Evolutionary conservation across 2,329 filamentous ascomycete species (phyloP), one percentile per base, ranked within the genome.

Genomic region (Colletotrichum sp.): DNA sequence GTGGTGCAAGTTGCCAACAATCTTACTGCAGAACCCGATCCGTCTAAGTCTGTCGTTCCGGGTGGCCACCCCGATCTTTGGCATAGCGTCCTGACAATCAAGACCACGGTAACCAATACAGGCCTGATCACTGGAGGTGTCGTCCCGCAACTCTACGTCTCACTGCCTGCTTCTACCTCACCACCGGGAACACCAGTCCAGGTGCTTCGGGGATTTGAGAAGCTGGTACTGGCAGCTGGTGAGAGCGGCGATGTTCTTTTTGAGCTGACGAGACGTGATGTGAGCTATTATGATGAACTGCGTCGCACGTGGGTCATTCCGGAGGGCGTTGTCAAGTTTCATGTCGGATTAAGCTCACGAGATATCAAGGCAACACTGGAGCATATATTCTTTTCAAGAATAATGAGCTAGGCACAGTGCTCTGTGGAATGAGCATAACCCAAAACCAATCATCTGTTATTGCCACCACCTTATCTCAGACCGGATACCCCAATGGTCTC

Each of bases 161-260:
- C 84, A 9, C 82, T 87, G 69, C 87, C 88, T 2, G 30, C 25
- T 12, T 65, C n/a, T 25, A 48, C 64, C 3, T 70, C 68, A 15
- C 80, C 77, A 0, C 76, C 73, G 6, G 83, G 80, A 6, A 82
- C 80, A 8, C 93, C 93, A 0, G 83, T 87, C 1, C 85, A 88
- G 55, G 91, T 94, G 79, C 85, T 94, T 16, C 88, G 93, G 18
- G 92, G 91, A 7, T 94, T 94, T 76, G 90, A 92, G 71, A 94
- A 94, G 83, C 80, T 93, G 6, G 80, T 84, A 12, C 80, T 94
- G 18, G 82, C 87, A 18, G 83, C 86, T 1, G 89, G 89, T 0
- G 85, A 90, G 78, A 86, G 81, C 2, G 82, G 79, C 66, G 85
- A 82, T 1, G 89, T 93, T 3, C 86, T 85, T 4, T 88, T 94